phyloP scores from a whole-genome alignment of 352 stramenopile genomes.

The Thraustotheca clavata region DNA sequence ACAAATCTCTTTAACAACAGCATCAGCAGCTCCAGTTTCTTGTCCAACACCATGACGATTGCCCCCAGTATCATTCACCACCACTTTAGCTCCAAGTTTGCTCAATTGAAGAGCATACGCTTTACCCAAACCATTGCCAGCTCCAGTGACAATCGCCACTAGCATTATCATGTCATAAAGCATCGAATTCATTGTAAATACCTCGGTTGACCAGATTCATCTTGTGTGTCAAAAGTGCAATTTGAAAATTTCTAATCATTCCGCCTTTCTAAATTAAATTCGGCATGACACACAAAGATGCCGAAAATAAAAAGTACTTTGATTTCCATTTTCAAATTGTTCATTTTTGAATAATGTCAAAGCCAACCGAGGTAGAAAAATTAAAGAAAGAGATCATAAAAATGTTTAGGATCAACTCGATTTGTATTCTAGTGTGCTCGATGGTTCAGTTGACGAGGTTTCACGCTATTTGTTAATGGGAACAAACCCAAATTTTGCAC shows the following conservation, averaged over 20 bases:
- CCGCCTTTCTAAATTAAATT: too few relatives aligned
- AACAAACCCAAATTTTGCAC: too few relatives aligned
- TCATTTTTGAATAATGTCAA: too few relatives aligned
- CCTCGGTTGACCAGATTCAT: slow-evolving; percentile 3
- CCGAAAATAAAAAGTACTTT: too few relatives aligned
- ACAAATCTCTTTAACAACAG: slow-evolving; percentile 44
- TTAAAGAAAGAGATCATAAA: too few relatives aligned
- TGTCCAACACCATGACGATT: slow-evolving; percentile 27
- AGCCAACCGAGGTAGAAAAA: too few relatives aligned
- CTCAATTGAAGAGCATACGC: slow-evolving; percentile 75
- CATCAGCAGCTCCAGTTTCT: slow-evolving; percentile 39
- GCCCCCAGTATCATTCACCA: slow-evolving; percentile 76
- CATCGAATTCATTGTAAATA: not conserved
- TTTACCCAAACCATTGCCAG: slow-evolving; percentile 71
- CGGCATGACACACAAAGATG: too few relatives aligned
- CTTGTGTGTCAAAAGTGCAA: not conserved
- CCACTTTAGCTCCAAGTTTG: slow-evolving; percentile 50
- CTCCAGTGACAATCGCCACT: slow-evolving; percentile 83
- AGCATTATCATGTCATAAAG: not conserved
- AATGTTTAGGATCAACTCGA: too few relatives aligned
- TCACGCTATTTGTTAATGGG: too few relatives aligned
- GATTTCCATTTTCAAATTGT: too few relatives aligned
- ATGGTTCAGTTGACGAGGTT: too few relatives aligned
- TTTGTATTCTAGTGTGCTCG: too few relatives aligned
- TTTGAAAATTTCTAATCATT: slow-evolving; percentile 1